Conservation (phyloP, 2,329 filamentous ascomycete species). For the Domatiomyces globalis region DNA sequence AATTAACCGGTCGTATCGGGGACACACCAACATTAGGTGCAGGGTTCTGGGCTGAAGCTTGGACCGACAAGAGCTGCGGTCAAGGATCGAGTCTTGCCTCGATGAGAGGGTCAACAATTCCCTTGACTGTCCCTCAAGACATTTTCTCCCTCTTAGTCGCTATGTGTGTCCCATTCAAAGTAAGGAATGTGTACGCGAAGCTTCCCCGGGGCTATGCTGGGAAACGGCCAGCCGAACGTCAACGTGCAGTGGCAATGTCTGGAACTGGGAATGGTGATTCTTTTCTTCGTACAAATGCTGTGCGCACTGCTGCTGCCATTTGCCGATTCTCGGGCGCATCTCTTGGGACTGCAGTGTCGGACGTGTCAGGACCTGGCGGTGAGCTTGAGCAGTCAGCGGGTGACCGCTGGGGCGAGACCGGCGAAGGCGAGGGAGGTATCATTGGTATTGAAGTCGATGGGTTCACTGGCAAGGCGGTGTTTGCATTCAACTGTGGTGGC, state of each 20-base stretch:
- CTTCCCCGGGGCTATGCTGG: not conserved
- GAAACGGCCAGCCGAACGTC: not conserved
- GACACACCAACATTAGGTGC: slow-evolving; percentile 75
- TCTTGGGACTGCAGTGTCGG: slow-evolving; percentile 44
- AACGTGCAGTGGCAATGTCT: slow-evolving; percentile 35
- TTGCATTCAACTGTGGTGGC: slow-evolving; percentile 72
- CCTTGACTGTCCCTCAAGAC: not conserved
- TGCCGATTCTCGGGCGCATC: slow-evolving; percentile 47
- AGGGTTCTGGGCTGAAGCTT: slow-evolving; percentile 69
- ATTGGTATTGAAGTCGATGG: slow-evolving; percentile 50
- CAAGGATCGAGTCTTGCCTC: not conserved
- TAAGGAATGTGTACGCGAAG: not conserved
- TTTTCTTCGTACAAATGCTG: slow-evolving; percentile 59
- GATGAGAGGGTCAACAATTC: not conserved
- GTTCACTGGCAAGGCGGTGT: slow-evolving; percentile 44
- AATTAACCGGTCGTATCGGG: slow-evolving; percentile 68
- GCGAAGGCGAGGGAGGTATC: slow-evolving; percentile 72
- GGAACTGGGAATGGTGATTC: slow-evolving; percentile 83
- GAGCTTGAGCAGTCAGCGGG: slow-evolving; percentile 63
- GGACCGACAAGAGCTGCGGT: slow-evolving; percentile 1
- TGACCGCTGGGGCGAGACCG: slow-evolving; percentile 55
- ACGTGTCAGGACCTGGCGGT: slow-evolving; percentile 55
- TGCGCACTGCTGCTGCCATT: slow-evolving; percentile 58
- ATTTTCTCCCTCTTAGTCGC: not conserved
- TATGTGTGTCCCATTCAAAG: not conserved